phyloP scores from a whole-genome alignment of 352 stramenopile genomes.

The Globisporangium canariense region DNA sequence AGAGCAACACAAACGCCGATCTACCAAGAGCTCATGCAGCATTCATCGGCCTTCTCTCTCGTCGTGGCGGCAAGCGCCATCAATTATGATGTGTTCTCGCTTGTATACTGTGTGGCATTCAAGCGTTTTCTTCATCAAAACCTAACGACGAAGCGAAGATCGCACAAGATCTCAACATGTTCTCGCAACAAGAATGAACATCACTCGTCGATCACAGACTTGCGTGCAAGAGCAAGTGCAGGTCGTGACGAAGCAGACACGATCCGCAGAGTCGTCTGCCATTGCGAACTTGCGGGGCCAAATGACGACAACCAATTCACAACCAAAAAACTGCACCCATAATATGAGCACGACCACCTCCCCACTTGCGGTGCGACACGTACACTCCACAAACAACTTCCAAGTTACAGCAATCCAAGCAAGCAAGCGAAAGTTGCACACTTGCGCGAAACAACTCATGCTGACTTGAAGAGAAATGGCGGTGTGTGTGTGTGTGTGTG shows the following conservation, averaged over 20 bases:
- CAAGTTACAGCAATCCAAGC: no score
- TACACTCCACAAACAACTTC: not conserved
- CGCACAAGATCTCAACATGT: not conserved
- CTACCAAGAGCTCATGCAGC: no score
- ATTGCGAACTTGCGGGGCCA: no score
- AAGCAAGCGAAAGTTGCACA: no score
- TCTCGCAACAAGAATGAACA: not conserved
- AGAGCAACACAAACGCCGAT: no score
- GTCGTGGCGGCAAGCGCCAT: no score
- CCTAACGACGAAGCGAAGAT: not conserved
- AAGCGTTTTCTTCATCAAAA: not conserved
- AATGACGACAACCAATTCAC: not conserved
- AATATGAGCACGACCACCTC: not conserved
- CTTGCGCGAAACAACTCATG: no score
- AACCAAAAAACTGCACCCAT: not conserved
- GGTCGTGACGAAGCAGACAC: slow-evolving; percentile 10
- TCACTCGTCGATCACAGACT: not conserved
- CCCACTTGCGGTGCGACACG: not conserved
- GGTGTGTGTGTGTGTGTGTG: no score
- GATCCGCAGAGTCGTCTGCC: not conserved
- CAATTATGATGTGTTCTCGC: no score
- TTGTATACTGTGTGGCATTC: no score
- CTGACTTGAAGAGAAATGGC: no score
- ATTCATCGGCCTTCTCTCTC: no score
- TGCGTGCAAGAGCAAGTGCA: slow-evolving; percentile 6